These are phyloP conservation scores for Diaporthe destruens DNA, from an alignment of 2,329 filamentous ascomycete species.

Conservation along the genomic window DNA sequence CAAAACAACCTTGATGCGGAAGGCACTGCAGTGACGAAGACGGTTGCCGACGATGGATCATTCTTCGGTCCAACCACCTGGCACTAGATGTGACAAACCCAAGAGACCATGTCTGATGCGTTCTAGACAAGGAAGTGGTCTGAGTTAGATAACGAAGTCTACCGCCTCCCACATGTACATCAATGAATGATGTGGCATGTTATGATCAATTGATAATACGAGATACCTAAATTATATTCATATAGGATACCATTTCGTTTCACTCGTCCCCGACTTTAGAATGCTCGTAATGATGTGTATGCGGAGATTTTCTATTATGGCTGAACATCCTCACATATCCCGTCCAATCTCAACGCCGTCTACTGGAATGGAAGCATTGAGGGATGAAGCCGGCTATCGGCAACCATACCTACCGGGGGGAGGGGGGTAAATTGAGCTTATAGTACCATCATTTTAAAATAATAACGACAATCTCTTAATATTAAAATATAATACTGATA, in stretches of 20 bases:
- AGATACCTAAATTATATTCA: neutral
- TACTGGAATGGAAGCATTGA: no score
- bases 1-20: constrained; percentile 38
- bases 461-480: no score
- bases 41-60: constrained; percentile 46
- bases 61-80: constrained; percentile 48
- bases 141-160: neutral
- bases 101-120: neutral
- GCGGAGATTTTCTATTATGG: neutral
- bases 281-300: neutral
- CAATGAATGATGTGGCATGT: neutral
- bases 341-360: no score
- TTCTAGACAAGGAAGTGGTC: neutral
- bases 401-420: no score
- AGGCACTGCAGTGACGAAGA: constrained; percentile 48
- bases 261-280: no score
- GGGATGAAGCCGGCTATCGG: no score
- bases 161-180: neutral
- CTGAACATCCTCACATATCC: neutral
- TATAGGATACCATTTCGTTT: neutral
- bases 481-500: no score
- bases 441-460: no score
- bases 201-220: neutral
- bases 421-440: no score
- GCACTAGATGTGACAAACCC: constrained; percentile 39